phyloP scores from a whole-genome alignment of 78 protist genomes.

The Blattamonas nauphoetae region DNA sequence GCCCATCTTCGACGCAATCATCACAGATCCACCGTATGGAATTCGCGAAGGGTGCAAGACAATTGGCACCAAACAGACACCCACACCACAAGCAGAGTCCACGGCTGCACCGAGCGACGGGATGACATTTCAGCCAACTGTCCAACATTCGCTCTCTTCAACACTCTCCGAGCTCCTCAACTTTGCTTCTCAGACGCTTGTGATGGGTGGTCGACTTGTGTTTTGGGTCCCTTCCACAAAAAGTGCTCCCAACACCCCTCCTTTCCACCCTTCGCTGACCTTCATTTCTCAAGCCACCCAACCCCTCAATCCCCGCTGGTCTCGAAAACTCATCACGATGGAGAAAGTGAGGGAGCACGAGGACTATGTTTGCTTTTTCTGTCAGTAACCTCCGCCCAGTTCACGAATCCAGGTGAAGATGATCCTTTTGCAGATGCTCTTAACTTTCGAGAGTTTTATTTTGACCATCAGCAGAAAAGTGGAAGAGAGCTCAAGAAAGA shows the following conservation, averaged over 20 bases:
- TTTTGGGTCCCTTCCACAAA: conserved; percentile 66
- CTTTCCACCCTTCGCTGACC: neutral
- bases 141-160: conserved; percentile 6
- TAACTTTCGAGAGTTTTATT: no score
- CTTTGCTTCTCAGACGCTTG: conserved; percentile 22
- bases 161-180: conserved; percentile 40
- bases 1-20: conserved; percentile 44
- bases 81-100: neutral
- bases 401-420: no score
- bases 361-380: neutral
- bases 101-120: neutral
- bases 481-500: no score
- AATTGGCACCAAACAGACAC: neutral
- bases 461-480: no score
- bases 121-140: neutral
- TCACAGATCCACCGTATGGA: conserved; percentile 67
- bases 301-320: neutral
- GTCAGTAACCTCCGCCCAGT: no score
- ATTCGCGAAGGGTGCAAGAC: conserved; percentile 58
- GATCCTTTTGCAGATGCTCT: no score
- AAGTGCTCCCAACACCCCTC: neutral
- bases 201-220: conserved; percentile 58
- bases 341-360: neutral
- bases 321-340: neutral
- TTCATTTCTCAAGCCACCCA: neutral